Percentiles rank a stretch among this genome's conserved stretches.
phyloP scores from a whole-genome alignment of 164 flowering plant species.

The Nelumbo lutea region DNA sequence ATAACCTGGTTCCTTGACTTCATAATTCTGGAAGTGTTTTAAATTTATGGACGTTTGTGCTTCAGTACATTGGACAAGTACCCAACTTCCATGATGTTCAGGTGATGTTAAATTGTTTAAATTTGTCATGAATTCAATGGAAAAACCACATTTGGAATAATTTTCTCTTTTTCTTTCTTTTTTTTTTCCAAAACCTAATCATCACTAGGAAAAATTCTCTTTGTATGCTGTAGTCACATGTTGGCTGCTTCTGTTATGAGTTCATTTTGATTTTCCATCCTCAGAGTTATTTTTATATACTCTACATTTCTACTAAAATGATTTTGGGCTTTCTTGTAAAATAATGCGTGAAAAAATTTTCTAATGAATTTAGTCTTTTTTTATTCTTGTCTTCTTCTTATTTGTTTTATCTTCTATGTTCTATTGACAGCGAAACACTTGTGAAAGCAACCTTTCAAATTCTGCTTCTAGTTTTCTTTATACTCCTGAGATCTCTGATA shows the following conservation, averaged over 20 bases:
- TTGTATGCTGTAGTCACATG: neutral
- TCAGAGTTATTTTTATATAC: neutral
- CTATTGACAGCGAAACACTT: constrained; percentile 48
- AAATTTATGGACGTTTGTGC: neutral
- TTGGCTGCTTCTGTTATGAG: neutral
- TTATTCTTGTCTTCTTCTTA: neutral
- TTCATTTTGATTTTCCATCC: neutral
- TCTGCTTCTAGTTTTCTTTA: constrained; percentile 66
- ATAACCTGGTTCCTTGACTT: constrained; percentile 11
- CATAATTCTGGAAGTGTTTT: neutral
- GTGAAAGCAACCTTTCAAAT: constrained; percentile 43
- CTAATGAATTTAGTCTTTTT: neutral
- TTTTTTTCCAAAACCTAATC: too few species aligned
- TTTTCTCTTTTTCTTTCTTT: too few species aligned
- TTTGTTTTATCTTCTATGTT: neutral
- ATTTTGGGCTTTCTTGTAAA: neutral
- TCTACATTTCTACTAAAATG: neutral
- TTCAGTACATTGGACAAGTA: neutral
- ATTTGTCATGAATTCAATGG: neutral
- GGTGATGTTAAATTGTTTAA: neutral
- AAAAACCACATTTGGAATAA: neutral
- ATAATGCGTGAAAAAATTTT: neutral
- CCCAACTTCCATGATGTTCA: too few species aligned
- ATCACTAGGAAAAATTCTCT: neutral
- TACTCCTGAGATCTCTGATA: constrained; percentile 47